Evolutionary conservation across 495 filamentous ascomycete genomes (phyloP).

Genomic region (Paragyromitra xinjiangensis): DNA sequence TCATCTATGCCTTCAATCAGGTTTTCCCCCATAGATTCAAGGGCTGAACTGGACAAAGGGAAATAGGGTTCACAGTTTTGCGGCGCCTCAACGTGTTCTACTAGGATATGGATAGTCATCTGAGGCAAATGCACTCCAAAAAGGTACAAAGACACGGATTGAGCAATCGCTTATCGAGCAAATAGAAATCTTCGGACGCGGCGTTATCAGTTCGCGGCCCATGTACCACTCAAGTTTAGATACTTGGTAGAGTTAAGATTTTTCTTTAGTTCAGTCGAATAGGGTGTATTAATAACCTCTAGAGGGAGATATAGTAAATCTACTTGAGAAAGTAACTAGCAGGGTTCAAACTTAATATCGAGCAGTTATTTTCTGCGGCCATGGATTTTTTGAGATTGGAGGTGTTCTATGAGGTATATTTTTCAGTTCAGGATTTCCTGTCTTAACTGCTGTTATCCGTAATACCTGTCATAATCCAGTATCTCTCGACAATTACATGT

Average conservation of each 20-base stretch:
- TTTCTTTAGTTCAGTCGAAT: neutral
- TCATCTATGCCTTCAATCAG: neutral
- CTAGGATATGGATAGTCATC: conserved; percentile 13
- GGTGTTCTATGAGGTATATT: conserved; percentile 4
- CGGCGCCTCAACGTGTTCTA: neutral
- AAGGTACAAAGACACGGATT: neutral
- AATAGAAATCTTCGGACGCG: conserved; percentile 8
- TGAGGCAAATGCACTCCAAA: conserved; percentile 6
- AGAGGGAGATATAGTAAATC: neutral
- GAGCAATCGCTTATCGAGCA: conserved; percentile 28
- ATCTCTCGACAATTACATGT: neutral
- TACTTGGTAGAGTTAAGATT: neutral
- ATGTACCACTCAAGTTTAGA: conserved; percentile 6
- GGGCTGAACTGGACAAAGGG: conserved; percentile 7
- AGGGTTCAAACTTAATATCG: neutral
- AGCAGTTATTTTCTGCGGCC: neutral
- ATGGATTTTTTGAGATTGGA: neutral
- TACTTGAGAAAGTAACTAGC: neutral
- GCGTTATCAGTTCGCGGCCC: neutral
- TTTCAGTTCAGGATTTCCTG: neutral
- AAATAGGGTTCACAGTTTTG: neutral
- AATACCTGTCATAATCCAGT: conserved; percentile 6
- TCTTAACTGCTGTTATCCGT: neutral
- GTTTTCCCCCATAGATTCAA: neutral
- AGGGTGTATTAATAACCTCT: neutral